These are phyloP conservation scores for Chenopodium berlandieri DNA, from an alignment of 148 eudicot genomes.

Conservation along the genomic window DNA sequence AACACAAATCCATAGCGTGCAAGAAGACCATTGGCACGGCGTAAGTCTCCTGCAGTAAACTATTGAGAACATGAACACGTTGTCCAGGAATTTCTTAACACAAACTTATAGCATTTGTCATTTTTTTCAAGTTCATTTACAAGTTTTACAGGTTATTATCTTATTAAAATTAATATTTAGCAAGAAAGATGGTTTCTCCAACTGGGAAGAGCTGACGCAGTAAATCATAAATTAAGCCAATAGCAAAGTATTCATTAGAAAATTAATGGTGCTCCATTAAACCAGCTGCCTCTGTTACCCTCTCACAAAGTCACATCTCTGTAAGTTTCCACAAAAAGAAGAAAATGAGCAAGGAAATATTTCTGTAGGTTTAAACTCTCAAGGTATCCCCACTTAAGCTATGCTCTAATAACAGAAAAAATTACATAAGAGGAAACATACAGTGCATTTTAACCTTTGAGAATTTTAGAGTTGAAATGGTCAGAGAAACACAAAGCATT, in stretches of 20 bases:
- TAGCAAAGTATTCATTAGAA: neutral
- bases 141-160: neutral
- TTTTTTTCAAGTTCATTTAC: neutral
- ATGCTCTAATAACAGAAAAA: neutral
- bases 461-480: neutral
- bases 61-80: slow-evolving; percentile 19
- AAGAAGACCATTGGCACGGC: slow-evolving; percentile 82
- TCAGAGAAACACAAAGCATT: neutral
- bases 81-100: neutral
- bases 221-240: neutral
- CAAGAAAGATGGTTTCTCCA: neutral
- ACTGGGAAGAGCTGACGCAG: neutral
- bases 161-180: neutral
- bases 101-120: neutral
- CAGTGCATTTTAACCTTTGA: neutral
- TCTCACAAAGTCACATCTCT: neutral
- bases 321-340: neutral
- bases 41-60: slow-evolving; percentile 70
- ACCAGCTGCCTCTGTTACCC: neutral
- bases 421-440: too few species aligned
- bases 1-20: slow-evolving; percentile 58
- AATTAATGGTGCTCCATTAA: neutral
- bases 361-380: neutral
- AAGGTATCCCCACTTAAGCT: neutral
- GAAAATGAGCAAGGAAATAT: neutral